These are phyloP conservation scores for Blastobotrys mokoenaii DNA, from an alignment of 805 yeast species.

Conservation along the genomic window DNA sequence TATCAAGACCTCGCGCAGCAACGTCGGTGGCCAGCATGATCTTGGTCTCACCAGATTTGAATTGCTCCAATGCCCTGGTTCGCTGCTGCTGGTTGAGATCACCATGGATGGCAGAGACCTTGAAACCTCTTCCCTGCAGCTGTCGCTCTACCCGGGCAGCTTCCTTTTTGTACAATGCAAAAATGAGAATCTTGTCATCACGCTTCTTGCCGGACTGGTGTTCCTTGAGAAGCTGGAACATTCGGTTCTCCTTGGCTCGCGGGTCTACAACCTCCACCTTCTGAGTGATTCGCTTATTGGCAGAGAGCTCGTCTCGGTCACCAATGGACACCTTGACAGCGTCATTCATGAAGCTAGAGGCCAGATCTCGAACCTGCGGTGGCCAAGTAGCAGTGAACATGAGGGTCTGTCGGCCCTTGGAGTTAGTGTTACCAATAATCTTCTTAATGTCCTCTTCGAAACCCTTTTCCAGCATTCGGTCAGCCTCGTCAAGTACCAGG, in stretches of 20 bases:
- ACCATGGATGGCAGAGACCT: conserved; percentile 92
- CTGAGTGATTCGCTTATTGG: conserved; percentile 90
- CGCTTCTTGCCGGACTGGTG: conserved; percentile 58
- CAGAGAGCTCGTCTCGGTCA: conserved; percentile 86
- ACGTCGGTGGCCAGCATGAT: conserved; percentile 94
- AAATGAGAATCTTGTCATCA: conserved; percentile 79
- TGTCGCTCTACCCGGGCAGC: conserved; percentile 83
- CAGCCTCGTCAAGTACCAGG: conserved; percentile 94
- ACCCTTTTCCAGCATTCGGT: conserved; percentile 97
- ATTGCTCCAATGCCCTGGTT: conserved; percentile 74
- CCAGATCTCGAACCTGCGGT: conserved; percentile 91
- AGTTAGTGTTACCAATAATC: conserved; percentile 55
- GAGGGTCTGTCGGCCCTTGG: conserved; percentile 67
- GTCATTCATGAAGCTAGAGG: conserved; percentile 64
- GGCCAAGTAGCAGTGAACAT: conserved; percentile 99
- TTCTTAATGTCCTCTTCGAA: conserved; percentile 92
- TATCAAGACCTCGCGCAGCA: conserved; percentile 96
- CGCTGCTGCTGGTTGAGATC: conserved; percentile 90
- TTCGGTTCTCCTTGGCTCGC: conserved; percentile 65
- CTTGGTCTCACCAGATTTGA: conserved; percentile 70
- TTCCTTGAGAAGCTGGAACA: conserved; percentile 62
- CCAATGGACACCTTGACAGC: conserved; percentile 94
- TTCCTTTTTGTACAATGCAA: conserved; percentile 94
- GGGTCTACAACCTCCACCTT: conserved; percentile 88
- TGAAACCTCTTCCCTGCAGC: conserved; percentile 62